Percentiles rank a stretch among this genome's conserved stretches.
phyloP scores from a whole-genome alignment of 1,284 basidiomycete genomes.

The Nidula niveotomentosa region DNA sequence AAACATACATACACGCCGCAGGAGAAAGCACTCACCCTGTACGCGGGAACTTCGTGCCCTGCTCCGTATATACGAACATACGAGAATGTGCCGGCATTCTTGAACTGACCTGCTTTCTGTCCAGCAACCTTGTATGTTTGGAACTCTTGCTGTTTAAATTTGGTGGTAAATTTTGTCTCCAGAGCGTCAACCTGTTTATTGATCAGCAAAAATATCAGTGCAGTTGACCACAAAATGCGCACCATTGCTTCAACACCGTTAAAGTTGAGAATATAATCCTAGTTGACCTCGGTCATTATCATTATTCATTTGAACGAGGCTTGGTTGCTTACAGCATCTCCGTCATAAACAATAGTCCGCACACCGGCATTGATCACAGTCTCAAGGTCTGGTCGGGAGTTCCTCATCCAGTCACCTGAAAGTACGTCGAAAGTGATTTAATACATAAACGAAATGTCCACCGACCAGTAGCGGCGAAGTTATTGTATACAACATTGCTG shows the following conservation, averaged over 20 bases:
- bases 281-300: slow-evolving; percentile 4
- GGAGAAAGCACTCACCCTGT: slow-evolving; percentile 16
- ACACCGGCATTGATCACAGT: slow-evolving; percentile 61
- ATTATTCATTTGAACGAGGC: neutral
- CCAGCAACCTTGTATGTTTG: slow-evolving; percentile 46
- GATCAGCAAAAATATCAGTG: neutral
- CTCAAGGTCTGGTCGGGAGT: slow-evolving; percentile 52
- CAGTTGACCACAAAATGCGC: slow-evolving; percentile 14
- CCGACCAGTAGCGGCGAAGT: slow-evolving; percentile 50
- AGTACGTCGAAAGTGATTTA: neutral
- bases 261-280: slow-evolving; percentile 62
- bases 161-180: slow-evolving; percentile 32
- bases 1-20: neutral
- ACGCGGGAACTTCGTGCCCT: slow-evolving; percentile 46
- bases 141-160: slow-evolving; percentile 36
- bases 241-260: slow-evolving; percentile 65
- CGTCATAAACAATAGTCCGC: slow-evolving; percentile 49
- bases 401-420: slow-evolving; percentile 64
- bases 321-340: slow-evolving; percentile 44
- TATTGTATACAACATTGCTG: slow-evolving; percentile 46
- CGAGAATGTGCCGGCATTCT: slow-evolving; percentile 58
- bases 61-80: slow-evolving; percentile 52
- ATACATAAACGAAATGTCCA: neutral
- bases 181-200: slow-evolving; percentile 36
- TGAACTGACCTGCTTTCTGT: slow-evolving; percentile 44